Percentiles rank a stretch among this genome's conserved stretches.
phyloP scores from a whole-genome alignment of 306 rosid species.

The Hippophae tibetana region DNA sequence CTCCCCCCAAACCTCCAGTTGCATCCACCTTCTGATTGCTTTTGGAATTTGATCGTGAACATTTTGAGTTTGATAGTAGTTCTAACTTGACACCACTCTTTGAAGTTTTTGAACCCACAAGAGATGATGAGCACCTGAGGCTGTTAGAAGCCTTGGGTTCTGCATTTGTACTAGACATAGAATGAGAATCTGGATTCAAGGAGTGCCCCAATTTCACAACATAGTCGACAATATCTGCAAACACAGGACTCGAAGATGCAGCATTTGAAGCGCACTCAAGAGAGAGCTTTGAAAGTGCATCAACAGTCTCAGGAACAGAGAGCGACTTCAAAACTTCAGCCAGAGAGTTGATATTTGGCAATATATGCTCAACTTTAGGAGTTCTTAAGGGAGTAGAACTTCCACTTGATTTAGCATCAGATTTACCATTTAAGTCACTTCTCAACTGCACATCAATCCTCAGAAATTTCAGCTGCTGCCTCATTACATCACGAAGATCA shows the following conservation, averaged over 20 bases:
- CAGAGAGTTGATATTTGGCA: constrained; percentile 2
- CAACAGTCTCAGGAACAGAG: constrained; percentile 37
- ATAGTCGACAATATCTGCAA: constrained; percentile 34
- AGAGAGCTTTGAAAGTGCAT: constrained; percentile 27
- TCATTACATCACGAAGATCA: constrained; percentile 67
- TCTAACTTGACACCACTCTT: constrained; percentile 11
- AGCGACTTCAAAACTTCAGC: constrained; percentile 36
- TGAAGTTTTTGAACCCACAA: constrained; percentile 13
- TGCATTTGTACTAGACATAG: constrained; percentile 25
- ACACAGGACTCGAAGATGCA: constrained; percentile 35
- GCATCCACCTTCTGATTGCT: constrained; percentile 14
- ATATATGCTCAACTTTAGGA: constrained; percentile 16
- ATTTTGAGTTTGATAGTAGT: constrained; percentile 10
- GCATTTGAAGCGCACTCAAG: constrained; percentile 31
- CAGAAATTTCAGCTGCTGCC: constrained; percentile 57
- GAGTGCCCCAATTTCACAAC: constrained; percentile 30
- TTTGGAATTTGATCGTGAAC: constrained; percentile 21
- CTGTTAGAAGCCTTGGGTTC: constrained; percentile 18
- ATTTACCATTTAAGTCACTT: constrained; percentile 20
- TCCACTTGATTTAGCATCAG: constrained; percentile 39
- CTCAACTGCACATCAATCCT: constrained; percentile 47
- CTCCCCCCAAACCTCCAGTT: constrained; percentile 13
- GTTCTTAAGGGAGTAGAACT: constrained; percentile 41
- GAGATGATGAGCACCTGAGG: constrained; percentile 15
- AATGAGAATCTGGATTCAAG: constrained; percentile 20